A percentile compares a stretch with the other conserved stretches of the same genome.
These are phyloP conservation scores for Hypoxylon sp. DNA, from an alignment of 2,329 filamentous ascomycete species.

Conservation along the genomic window DNA sequence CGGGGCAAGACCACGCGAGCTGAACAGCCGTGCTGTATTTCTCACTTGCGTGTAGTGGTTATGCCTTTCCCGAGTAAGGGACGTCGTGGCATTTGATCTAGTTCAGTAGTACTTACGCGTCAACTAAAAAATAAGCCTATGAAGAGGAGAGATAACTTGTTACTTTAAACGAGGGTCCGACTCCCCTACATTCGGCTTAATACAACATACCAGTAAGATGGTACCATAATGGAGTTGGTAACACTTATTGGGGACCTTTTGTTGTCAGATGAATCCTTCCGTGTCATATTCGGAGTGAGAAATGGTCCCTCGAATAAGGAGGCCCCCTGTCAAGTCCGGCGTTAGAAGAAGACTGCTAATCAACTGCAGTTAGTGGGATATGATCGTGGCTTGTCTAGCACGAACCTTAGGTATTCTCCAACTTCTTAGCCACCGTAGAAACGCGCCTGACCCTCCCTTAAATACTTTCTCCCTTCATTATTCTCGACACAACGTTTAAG, in stretches of 20 bases:
- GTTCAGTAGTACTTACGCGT: not conserved
- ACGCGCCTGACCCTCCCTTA: not conserved
- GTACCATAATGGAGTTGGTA: constrained; percentile 1
- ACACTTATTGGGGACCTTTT: not conserved
- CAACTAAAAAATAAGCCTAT: not conserved
- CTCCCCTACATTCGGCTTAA: not conserved
- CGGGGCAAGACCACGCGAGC: not conserved
- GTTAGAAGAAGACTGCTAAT: not conserved
- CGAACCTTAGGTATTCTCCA: not conserved
- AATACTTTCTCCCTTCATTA: not conserved
- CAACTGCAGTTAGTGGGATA: not conserved
- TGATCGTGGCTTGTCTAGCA: not conserved
- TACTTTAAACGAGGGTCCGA: not conserved
- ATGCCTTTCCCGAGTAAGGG: not conserved
- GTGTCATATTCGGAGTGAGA: not conserved
- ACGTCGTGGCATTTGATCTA: not conserved
- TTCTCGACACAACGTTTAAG: not conserved
- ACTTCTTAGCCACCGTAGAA: not conserved
- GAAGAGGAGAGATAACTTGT: not conserved
- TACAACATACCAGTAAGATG: not conserved
- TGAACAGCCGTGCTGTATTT: not conserved
- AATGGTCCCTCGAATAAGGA: not conserved
- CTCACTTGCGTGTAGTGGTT: not conserved
- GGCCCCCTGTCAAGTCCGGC: not conserved
- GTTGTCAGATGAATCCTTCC: constrained; percentile 2